These are phyloP conservation scores for Tolypocladium cylindrosporum DNA, from an alignment of 2,329 filamentous ascomycete genomes.

Conservation along the genomic window DNA sequence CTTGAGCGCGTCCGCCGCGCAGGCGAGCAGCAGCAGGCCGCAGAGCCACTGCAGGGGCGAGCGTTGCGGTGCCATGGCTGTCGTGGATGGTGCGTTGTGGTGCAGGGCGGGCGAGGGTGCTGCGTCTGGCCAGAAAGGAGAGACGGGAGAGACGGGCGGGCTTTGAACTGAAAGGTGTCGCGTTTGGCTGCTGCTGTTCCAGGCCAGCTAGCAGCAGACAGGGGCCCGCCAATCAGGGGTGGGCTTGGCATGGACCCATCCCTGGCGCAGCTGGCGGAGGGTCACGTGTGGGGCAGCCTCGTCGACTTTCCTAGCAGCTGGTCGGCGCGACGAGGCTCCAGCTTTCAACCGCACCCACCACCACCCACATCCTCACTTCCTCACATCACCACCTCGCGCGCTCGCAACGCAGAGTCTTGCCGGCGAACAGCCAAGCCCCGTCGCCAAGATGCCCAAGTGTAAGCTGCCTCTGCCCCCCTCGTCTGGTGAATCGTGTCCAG, in stretches of 20 bases:
- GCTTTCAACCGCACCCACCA: not conserved
- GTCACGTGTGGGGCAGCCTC: not conserved
- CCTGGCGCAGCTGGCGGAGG: not conserved
- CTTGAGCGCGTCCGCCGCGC: conserved; percentile 62
- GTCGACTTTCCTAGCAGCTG: not conserved
- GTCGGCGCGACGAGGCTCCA: not conserved
- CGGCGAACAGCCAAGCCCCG: not conserved
- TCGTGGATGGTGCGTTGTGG: not conserved
- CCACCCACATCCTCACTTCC: not conserved
- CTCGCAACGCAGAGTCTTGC: not conserved
- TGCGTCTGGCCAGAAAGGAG: conserved; percentile 6
- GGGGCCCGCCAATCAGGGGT: not conserved
- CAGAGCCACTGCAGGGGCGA: conserved; percentile 49
- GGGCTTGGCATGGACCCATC: not conserved
- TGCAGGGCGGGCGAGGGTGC: not conserved
- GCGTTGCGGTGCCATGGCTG: conserved; percentile 37
- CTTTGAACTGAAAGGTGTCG: conserved; percentile 8
- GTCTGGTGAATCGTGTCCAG: conserved; percentile 17
- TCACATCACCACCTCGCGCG: not conserved
- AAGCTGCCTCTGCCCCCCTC: conserved; percentile 29
- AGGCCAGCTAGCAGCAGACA: not conserved
- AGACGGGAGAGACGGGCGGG: not conserved
- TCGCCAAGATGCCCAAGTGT: conserved; percentile 76
- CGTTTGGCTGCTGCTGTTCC: conserved; percentile 1
- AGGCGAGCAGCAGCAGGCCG: conserved; percentile 45